Percentiles rank a stretch among this genome's conserved stretches.
Conservation (phyloP, 495 filamentous ascomycete species). For the Aspergillus funiculosus region DNA sequence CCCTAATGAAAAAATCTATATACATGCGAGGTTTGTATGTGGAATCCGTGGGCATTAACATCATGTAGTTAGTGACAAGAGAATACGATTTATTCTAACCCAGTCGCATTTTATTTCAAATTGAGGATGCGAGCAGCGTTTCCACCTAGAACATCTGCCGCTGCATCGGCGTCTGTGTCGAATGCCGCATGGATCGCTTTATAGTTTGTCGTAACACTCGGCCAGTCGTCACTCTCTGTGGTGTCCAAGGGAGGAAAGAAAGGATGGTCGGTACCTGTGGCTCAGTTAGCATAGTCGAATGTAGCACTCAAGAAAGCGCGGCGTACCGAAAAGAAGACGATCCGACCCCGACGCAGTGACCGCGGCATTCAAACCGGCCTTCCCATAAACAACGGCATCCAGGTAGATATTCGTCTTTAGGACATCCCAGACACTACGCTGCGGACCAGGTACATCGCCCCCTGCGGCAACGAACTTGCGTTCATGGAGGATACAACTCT, state of each 20-base stretch:
- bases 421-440: conserved; percentile 65
- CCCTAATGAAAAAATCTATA: conserved; percentile 5
- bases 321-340: conserved; percentile 67
- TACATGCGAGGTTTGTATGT: not conserved
- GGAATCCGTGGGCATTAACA: not conserved
- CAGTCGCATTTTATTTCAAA: conserved; percentile 32
- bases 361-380: conserved; percentile 69
- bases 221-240: conserved; percentile 61
- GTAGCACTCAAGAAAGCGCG: conserved; percentile 1
- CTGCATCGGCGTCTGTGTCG: conserved; percentile 43
- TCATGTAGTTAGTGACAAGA: not conserved
- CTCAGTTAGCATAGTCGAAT: conserved; percentile 13
- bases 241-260: conserved; percentile 80
- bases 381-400: conserved; percentile 80
- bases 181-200: conserved; percentile 61
- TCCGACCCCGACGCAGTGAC: conserved; percentile 49
- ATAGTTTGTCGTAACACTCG: conserved; percentile 75
- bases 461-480: conserved; percentile 55
- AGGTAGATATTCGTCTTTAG: conserved; percentile 82
- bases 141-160: conserved; percentile 54
- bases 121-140: conserved; percentile 64
- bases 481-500: conserved; percentile 84
- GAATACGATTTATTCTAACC: not conserved
- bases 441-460: conserved; percentile 45
- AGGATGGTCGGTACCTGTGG: conserved; percentile 75